Base-by-base conservation (phyloP, 1,139 yeast genomes). In the Sugiyamaella xylanicola region DNA sequence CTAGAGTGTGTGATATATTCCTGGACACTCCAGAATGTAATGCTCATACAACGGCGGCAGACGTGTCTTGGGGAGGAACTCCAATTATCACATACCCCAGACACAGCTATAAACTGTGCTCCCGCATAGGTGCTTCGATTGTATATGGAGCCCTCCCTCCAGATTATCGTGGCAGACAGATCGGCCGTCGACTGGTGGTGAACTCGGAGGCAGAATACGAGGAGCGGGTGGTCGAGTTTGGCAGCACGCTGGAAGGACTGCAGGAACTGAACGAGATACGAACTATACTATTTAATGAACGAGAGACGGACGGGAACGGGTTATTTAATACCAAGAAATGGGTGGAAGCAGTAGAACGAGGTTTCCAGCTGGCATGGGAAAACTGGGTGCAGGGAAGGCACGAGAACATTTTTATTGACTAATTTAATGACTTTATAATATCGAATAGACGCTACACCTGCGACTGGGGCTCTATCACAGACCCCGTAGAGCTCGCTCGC, bases 41-140 rank as follows among this genome's bases (percentile, higher is more conserved):
- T 51, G 74, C 72, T 8, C 74, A 71, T 53, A 71, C 74, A n/a
- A 71, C 74, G 2, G 72, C 74, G 17, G 70, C 72, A 0, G 74
- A 71, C 55, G 72, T 70, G 21, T 51, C 66, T 41, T 71, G 74
- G 74, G 59, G 68, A 2, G 72, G 72, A 9, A 68, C 74, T 4
- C 74, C 74, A 0, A 64, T 71, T 17, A 56, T 71, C 27, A 69
- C 73, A 3, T 68, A 58, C 41, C 71, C 72, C 11, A 56, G 72
- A 16, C 67, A 71, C 52, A 53, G 51, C 37, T 64, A 68, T 56
- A 71, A 71, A 55, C 65, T 71, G 61, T 69, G 73, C 40, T 68
- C 72, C 27, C 60, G 74, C 9, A 67, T 71, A 9, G 67, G 72
- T 7, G 64, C 72, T 7, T 68, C 73, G 2, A 61, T 70, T 9